Percentiles rank a stretch among this genome's conserved stretches.
These are phyloP conservation scores for Lactarius trivialis DNA, from an alignment of 768 basidiomycete species.

Conservation along the genomic window DNA sequence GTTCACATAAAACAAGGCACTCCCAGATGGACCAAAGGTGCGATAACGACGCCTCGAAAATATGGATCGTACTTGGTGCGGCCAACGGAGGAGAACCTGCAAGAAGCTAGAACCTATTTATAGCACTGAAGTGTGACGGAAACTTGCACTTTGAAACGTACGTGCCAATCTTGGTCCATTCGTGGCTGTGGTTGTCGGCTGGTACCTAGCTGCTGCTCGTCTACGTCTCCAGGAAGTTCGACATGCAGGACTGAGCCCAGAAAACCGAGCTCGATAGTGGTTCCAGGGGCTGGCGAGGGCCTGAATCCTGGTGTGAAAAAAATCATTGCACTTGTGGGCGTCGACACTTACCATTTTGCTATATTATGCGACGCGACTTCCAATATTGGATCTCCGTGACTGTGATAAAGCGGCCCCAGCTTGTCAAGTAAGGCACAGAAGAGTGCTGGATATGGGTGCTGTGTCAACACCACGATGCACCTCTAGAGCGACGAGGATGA, in stretches of 20 bases:
- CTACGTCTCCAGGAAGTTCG: conserved; percentile 58
- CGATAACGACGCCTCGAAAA: conserved; percentile 58
- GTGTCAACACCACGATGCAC: conserved; percentile 75
- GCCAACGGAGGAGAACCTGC: conserved; percentile 53
- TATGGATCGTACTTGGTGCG: conserved; percentile 47
- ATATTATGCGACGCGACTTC: conserved; percentile 85
- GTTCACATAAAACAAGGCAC: conserved; percentile 85
- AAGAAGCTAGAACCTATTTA: conserved; percentile 43
- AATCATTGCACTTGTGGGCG: not conserved
- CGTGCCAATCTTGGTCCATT: conserved; percentile 21
- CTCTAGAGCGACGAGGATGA: conserved; percentile 38
- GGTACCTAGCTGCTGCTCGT: conserved; percentile 67
- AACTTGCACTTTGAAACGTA: not conserved
- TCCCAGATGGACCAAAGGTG: conserved; percentile 90
- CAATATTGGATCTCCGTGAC: conserved; percentile 71
- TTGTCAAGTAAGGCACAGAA: conserved; percentile 61
- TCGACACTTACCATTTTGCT: conserved; percentile 60
- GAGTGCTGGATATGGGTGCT: conserved; percentile 74
- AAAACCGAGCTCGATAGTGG: conserved; percentile 73
- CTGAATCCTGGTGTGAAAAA: conserved; percentile 45
- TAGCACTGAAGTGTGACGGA: not conserved
- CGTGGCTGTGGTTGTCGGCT: conserved; percentile 30
- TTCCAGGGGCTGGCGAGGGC: conserved; percentile 66
- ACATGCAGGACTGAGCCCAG: conserved; percentile 69
- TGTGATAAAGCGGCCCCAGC: conserved; percentile 69